phyloP scores from a whole-genome alignment of 2,329 filamentous ascomycete genomes.

The Botrytis pseudocinerea region DNA sequence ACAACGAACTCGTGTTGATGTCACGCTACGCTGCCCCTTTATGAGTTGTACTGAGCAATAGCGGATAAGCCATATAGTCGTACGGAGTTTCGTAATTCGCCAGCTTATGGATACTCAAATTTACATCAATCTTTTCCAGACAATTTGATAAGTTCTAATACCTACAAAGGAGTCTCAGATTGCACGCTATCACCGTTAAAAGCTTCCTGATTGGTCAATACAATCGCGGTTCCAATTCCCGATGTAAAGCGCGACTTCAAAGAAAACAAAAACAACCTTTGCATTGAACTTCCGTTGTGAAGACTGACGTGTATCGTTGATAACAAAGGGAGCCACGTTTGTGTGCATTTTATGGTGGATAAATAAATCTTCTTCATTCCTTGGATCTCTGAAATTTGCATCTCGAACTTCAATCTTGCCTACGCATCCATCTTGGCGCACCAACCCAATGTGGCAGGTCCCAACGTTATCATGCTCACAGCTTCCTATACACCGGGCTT shows the following conservation, averaged over 20 bases:
- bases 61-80: not conserved
- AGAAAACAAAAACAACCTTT: not conserved
- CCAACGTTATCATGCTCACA: not conserved
- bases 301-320: not conserved
- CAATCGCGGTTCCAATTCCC: not conserved
- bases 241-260: not conserved
- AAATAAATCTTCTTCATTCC: not conserved
- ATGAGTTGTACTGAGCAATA: not conserved
- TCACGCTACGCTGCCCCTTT: not conserved
- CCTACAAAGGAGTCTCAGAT: too few relatives aligned
- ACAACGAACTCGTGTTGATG: not conserved
- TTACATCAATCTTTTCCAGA: not conserved
- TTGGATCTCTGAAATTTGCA: not conserved
- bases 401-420: not conserved
- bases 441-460: conserved; percentile 7
- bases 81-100: not conserved
- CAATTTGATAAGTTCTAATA: too few relatives aligned
- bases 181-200: too few relatives aligned
- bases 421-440: not conserved
- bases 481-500: conserved; percentile 7
- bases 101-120: not conserved
- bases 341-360: not conserved
- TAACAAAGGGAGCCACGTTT: not conserved
- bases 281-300: not conserved
- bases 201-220: not conserved